Evolutionary conservation across 805 yeast species (phyloP), one percentile per base, ranked within the genome.

Genomic region (Kodamaea nitidulidarum): DNA sequence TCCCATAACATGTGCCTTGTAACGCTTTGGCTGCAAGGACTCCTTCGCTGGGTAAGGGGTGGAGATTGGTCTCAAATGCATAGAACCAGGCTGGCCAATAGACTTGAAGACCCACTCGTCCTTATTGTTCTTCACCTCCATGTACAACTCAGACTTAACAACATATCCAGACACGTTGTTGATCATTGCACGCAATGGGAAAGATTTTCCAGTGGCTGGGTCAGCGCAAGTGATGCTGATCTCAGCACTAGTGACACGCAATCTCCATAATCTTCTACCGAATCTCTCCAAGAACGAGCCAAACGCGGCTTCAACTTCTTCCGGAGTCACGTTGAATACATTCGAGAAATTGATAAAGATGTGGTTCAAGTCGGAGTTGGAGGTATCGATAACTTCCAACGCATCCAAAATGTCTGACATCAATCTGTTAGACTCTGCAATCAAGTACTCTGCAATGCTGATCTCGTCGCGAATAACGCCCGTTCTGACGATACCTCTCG

Each of bases 21-120:
- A 95, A 70, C 99, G 88, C 68, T 93, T 93, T 54, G 98, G 97
- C 72, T 93, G 98, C 56, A 93, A 76, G 71, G 95, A 90, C 69
- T 93, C 98, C 73, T 93, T 93, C 22, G 95, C 95, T 43, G 98
- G 95, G 61, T 93, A 95, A 36, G 97, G 96, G 38, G 97, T 87
- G 35, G 90, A 83, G 56, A 93, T 88, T 32, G 96, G 84, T 67
- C 98, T 82, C 71, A 93, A 74, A 60, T 93, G 98, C 98, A 93
- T 93, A 16, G 93, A 77, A 26, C 99, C 98, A 38, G 98, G 95
- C 49, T 81, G 75, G 43, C 96, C 96, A 60, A 93, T 76, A 3
- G 96, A 87, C 67, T 88, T 90, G 82, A 91, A 93, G 21, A 93
- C 86, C 97, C 97, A 90, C 56, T 90, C 96, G 47, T 96, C 96